phyloP scores from a whole-genome alignment of 1,284 basidiomycete genomes.

The Blastosporella zonata region DNA sequence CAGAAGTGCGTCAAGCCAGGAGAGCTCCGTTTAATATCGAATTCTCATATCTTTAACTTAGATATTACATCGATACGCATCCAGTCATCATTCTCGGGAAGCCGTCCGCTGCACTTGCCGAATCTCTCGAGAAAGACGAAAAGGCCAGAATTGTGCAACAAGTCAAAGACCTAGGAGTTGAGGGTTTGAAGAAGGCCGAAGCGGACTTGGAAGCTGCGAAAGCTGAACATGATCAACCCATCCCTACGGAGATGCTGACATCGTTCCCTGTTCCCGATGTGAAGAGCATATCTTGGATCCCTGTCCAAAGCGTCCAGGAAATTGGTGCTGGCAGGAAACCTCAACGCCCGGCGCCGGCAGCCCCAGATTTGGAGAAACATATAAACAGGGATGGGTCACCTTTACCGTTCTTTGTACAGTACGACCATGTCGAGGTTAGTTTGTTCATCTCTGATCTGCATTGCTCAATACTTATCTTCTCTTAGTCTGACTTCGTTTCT shows the following conservation, averaged over 20 bases:
- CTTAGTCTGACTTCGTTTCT: constrained; percentile 87
- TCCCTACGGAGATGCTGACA: constrained; percentile 79
- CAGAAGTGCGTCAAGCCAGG: constrained; percentile 52
- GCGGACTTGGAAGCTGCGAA: constrained; percentile 81
- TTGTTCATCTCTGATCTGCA: background rate
- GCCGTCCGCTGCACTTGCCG: constrained; percentile 85
- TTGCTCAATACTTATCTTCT: constrained; percentile 1
- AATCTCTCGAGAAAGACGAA: constrained; percentile 80
- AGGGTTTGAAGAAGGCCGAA: constrained; percentile 75
- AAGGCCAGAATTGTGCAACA: constrained; percentile 76
- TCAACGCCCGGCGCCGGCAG: constrained; percentile 11
- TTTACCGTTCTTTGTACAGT: constrained; percentile 91
- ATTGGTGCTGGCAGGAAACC: constrained; percentile 43
- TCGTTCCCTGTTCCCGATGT: constrained; percentile 88
- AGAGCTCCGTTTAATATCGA: constrained; percentile 5
- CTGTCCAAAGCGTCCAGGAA: constrained; percentile 81
- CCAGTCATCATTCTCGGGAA: constrained; percentile 80
- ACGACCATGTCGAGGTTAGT: constrained; percentile 78
- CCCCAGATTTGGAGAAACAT: constrained; percentile 55
- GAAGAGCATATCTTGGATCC: constrained; percentile 92
- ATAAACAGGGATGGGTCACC: constrained; percentile 67
- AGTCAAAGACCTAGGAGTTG: constrained; percentile 70
- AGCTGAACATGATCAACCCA: constrained; percentile 80
- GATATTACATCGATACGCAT: constrained; percentile 75
- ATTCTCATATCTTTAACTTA: constrained; percentile 28